Evolutionary conservation across 2,329 filamentous ascomycete species (phyloP), one percentile per base, ranked within the genome.

Genomic region (Orbilia blumenaviensis): DNA sequence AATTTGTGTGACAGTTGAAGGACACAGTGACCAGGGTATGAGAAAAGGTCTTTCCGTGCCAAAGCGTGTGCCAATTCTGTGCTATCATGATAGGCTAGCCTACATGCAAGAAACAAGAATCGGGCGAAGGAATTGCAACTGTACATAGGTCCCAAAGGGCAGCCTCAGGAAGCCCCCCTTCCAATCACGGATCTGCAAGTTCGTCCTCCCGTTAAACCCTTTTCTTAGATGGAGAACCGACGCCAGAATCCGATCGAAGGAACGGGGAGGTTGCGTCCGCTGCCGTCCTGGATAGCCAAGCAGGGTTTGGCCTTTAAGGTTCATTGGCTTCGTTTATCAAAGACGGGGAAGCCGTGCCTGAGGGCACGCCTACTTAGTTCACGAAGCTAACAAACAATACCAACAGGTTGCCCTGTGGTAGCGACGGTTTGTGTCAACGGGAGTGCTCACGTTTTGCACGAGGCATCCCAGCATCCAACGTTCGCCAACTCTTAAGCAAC

Each of bases 251-350:
- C 42, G 63, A 64, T 60, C 64, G 52, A 67, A 76, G 58, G 72
- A 69, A 76, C 64, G 72, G 72, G 69, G 64, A 76, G 64, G 64
- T 76, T 76, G 72, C 72, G 64, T 67, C 72, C 71, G 71, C 63
- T 75, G 71, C 71, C 71, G 69, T 74, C 44, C 62, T 67, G 16
- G 60, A 62, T 42, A 38, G 48, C 71, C 48, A 68, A 41, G 54
- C 54, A 56, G 56, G 63, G 63, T 67, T 67, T 56, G 62, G 68
- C 29, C 50, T 74, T 75, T 63, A 75, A 64, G 27, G 44, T 63
- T 63, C 66, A 52, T 76, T 76, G 50, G 72, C 68, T 76, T 76
- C 72, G 72, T 69, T 66, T 64, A 54, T 38, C 50, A 52, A 44
- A 54, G 25, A 38, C 27, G 54, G 63, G 29, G 32, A 38, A 29